phyloP scores from a whole-genome alignment of 306 rosid species.

The Cicer yamashitae region DNA sequence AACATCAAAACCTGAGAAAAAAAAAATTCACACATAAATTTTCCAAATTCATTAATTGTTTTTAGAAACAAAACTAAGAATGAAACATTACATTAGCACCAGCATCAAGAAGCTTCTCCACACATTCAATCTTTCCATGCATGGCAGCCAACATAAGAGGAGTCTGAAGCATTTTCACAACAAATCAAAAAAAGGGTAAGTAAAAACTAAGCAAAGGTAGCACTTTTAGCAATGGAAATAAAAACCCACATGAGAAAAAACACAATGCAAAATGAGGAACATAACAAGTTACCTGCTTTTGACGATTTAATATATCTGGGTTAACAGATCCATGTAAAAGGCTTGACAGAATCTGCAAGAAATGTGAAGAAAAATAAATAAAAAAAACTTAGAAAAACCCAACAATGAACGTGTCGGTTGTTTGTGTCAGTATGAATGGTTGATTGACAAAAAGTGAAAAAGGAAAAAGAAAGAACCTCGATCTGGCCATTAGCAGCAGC shows the following conservation, averaged over 20 bases:
- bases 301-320: conserved; percentile 86
- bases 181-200: conserved; percentile 5
- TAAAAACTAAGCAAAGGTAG: background rate
- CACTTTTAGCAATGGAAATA: conserved; percentile 17
- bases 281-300: conserved; percentile 66
- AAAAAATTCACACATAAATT: conserved; percentile 24
- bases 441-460: too few relatives aligned
- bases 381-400: too few relatives aligned
- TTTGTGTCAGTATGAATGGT: too few relatives aligned
- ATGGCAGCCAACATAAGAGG: conserved; percentile 95
- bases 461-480: conserved; percentile 58
- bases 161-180: conserved; percentile 61
- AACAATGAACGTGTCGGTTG: too few relatives aligned
- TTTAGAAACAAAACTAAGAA: background rate
- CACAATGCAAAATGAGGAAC: background rate
- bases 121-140: conserved; percentile 79
- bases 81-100: conserved; percentile 77
- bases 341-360: conserved; percentile 64
- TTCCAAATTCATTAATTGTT: conserved; percentile 2
- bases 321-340: conserved; percentile 72
- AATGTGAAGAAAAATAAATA: background rate
- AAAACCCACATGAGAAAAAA: background rate
- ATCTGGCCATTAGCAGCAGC: conserved; percentile 91
- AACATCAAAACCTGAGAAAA: conserved; percentile 81
- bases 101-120: conserved; percentile 72